Evolutionary conservation across 1,284 basidiomycete genomes (phyloP).

Genomic region (Trichosporon sp.): DNA sequence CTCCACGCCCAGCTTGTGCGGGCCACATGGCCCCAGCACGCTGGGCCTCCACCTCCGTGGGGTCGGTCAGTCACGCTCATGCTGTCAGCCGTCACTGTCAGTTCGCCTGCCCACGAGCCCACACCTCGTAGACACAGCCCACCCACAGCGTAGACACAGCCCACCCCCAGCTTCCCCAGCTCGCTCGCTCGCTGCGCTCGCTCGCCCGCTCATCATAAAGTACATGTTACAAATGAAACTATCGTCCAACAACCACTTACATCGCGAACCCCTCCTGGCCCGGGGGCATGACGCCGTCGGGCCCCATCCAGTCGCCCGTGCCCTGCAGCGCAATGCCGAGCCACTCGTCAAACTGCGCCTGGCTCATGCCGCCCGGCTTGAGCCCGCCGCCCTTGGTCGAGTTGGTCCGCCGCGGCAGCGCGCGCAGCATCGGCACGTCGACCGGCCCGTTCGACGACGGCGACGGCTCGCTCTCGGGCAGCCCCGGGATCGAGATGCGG

Average conservation of each 20-base stretch:
- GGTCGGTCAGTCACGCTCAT: no score
- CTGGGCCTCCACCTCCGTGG: no score
- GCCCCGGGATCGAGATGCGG: conserved; percentile 24
- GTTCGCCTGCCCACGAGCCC: no score
- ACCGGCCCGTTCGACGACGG: conserved; percentile 15
- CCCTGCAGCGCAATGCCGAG: conserved; percentile 27
- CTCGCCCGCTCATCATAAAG: conserved; percentile 3
- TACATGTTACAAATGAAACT: neutral
- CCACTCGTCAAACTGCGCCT: conserved; percentile 30
- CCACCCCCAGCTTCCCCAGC: no score
- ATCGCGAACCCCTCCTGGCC: conserved; percentile 10
- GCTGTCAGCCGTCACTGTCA: no score
- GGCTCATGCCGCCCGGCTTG: conserved; percentile 9
- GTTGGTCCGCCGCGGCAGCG: conserved; percentile 24
- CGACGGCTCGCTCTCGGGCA: conserved; percentile 14
- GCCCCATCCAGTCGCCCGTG: conserved; percentile 20
- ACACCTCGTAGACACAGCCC: no score
- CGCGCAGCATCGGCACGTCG: conserved; percentile 36
- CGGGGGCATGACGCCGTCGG: conserved; percentile 5
- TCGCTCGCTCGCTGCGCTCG: no score
- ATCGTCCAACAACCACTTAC: conserved; percentile 1
- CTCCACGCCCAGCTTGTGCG: no score
- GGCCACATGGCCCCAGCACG: no score
- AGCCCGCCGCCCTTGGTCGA: neutral
- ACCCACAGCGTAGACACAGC: no score